Evolutionary conservation across 148 eudicot genomes (phyloP).

Genomic region (Silene latifolia): DNA sequence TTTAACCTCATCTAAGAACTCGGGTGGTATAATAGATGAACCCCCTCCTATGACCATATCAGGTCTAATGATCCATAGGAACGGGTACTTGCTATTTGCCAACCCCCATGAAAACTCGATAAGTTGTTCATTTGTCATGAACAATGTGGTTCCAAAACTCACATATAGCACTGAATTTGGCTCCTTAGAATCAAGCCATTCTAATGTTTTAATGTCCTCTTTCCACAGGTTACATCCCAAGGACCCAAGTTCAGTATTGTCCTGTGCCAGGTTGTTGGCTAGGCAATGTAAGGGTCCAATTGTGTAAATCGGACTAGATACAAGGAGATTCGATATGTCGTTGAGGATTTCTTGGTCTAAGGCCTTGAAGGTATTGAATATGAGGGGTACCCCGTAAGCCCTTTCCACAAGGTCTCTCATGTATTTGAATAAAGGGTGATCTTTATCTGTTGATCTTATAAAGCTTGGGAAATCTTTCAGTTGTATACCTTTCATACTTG

Average conservation of each 20-base stretch:
- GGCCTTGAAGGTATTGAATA: conserved; percentile 38
- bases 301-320: conserved; percentile 29
- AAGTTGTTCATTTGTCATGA: conserved; percentile 25
- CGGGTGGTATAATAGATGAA: conserved; percentile 16
- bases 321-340: conserved; percentile 17
- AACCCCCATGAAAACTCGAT: conserved; percentile 36
- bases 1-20: conserved; percentile 21
- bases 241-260: conserved; percentile 1
- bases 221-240: conserved; percentile 34
- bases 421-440: conserved; percentile 28
- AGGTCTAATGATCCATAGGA: conserved; percentile 28
- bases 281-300: conserved; percentile 40
- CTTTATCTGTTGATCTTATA: conserved; percentile 39
- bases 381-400: conserved; percentile 23
- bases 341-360: conserved; percentile 31
- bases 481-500: conserved; percentile 33
- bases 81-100: conserved; percentile 19
- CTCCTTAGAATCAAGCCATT: conserved; percentile 22
- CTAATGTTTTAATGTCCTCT: conserved; percentile 23
- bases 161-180: conserved; percentile 18
- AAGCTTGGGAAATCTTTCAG: conserved; percentile 43
- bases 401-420: conserved; percentile 3
- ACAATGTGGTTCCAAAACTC: conserved; percentile 23
- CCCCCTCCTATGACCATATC: conserved; percentile 23
- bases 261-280: not conserved